Base-by-base conservation (phyloP, 345 rosid genomes). In the Reutealis trisperma region DNA sequence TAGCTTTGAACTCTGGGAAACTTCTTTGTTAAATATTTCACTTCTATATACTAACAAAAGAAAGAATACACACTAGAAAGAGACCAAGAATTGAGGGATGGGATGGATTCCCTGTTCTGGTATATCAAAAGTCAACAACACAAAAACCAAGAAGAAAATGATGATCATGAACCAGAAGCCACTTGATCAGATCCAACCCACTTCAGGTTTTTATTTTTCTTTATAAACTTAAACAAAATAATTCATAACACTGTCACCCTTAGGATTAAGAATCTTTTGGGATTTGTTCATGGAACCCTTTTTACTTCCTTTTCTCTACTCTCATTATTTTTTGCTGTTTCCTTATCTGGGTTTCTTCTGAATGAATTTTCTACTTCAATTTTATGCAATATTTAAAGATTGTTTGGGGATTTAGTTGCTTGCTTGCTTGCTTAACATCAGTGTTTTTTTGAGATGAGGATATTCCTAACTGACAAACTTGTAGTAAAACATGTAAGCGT, bases 101-200 rank as follows among this genome's bases (percentile, higher is more conserved):
- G 73, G 67, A 58, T 80, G 79, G 83, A 75, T 75, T 44, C 76
- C 83, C 41, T 80, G 83, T 71, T 75, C 83, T n/a, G 78, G 82
- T 34, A 67, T 44, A 32, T 75, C 83, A 51, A 70, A 25, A 24
- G 14, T 25, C 58, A 45, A 45, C 19, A 22, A 1, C 72, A 3
- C 34, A 18, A 63, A 30, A 47, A 44, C 18, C 42, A 55, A 27
- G 77, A 65, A 71, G 60, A 79, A 79, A 45, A 47, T 10, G 60
- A 45, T 58, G 51, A 58, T 9, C 66, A 30, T 42, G 52, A 41
- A 47, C 63, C 78, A 80, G 70, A 75, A 52, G 15, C 32, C 72
- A 42, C 60, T 63, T 75, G 75, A 80, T 52, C 74, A 75, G 37
- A 58, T 19, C 79, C 75, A 75, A 80, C 11, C 76, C 76, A 27